Evolutionary conservation across 345 rosid genomes (phyloP).

Genomic region (Carallia pectinifolia): DNA sequence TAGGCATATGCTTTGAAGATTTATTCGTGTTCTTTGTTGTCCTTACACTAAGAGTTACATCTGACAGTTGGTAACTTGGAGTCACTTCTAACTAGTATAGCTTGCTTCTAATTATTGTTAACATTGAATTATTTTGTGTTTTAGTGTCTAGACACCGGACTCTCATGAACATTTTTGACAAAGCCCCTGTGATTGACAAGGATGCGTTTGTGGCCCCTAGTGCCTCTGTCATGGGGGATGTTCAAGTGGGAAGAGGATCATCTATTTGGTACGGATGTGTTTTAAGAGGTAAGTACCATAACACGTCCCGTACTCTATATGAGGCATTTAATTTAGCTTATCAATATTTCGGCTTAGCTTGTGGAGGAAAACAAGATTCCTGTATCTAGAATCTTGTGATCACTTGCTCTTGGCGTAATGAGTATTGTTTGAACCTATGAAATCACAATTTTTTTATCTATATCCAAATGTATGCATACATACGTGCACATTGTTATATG

Average conservation of each 20-base stretch:
- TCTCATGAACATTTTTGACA: constrained; percentile 84
- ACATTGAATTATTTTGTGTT: constrained; percentile 8
- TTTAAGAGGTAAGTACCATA: constrained; percentile 64
- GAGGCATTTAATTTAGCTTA: neutral
- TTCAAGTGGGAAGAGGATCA: constrained; percentile 74
- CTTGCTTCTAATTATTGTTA: neutral
- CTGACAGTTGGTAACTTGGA: too few species aligned
- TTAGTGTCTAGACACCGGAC: constrained; percentile 93
- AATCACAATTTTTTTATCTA: too few species aligned
- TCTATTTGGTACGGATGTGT: constrained; percentile 97
- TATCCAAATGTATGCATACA: too few species aligned
- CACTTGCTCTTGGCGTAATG: neutral
- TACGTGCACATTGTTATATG: too few species aligned
- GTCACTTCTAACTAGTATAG: too few species aligned
- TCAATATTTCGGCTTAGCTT: neutral
- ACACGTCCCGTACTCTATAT: neutral
- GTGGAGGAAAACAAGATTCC: neutral
- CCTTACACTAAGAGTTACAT: too few species aligned
- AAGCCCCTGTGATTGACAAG: constrained; percentile 76
- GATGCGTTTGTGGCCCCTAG: constrained; percentile 92
- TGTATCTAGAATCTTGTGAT: too few species aligned
- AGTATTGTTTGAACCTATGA: neutral
- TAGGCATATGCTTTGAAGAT: too few species aligned
- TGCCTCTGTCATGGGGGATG: constrained; percentile 85
- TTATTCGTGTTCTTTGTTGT: too few species aligned